A percentile compares a stretch with the other conserved stretches of the same genome.
Evolutionary conservation across 73 alveolate species (phyloP).

Genomic region (Symbiodinium natans): DNA sequence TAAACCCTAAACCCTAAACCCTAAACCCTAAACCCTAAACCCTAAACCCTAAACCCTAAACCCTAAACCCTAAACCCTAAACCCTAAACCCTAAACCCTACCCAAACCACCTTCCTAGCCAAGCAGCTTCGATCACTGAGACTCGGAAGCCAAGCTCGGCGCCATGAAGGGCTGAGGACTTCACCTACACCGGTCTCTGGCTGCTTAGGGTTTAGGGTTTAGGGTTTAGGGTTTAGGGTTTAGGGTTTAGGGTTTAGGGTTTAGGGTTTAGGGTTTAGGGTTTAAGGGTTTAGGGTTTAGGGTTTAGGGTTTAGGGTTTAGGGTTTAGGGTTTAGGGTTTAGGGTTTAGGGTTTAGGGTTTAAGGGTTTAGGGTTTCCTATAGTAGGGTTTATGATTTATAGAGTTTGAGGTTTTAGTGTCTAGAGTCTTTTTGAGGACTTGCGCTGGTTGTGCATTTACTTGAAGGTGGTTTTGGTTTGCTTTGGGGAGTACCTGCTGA

Average conservation of each 20-base stretch:
- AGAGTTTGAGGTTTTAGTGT: too few relatives aligned
- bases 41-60: neutral
- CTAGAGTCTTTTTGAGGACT: too few relatives aligned
- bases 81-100: neutral
- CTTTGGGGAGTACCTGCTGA: too few relatives aligned
- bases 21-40: neutral
- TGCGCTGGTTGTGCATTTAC: too few relatives aligned
- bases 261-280: neutral
- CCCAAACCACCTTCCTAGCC: neutral
- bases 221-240: neutral
- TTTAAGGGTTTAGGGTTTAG: neutral
- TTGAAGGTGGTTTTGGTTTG: too few relatives aligned
- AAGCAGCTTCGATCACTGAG: slow-evolving; percentile 33
- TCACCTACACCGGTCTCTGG: neutral
- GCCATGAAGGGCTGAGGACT: slow-evolving; percentile 73
- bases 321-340: neutral
- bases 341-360: neutral
- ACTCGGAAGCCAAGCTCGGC: slow-evolving; percentile 75
- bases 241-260: too few relatives aligned
- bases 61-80: neutral
- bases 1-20: neutral
- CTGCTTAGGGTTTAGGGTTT: neutral
- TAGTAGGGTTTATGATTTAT: too few relatives aligned
- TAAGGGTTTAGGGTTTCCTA: neutral
- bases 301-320: neutral